Evolutionary conservation across 179 eudicot genomes (phyloP).

Genomic region (Pouteria campechiana): DNA sequence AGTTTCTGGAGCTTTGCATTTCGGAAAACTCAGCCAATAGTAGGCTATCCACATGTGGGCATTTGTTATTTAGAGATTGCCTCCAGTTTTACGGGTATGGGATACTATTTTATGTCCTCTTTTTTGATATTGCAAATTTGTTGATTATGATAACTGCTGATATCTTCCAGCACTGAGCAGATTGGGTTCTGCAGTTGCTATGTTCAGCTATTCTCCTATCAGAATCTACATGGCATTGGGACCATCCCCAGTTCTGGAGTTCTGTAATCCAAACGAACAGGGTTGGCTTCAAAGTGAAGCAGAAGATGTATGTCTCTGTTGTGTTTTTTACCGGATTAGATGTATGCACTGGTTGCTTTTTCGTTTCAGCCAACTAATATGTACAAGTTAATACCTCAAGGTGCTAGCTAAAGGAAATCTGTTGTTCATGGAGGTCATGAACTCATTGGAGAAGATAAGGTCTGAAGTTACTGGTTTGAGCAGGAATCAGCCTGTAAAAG

Average conservation of each 20-base stretch:
- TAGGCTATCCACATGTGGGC: slow-evolving; percentile 65
- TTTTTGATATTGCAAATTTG: too few relatives aligned
- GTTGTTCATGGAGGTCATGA: slow-evolving; percentile 48
- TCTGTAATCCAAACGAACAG: slow-evolving; percentile 28
- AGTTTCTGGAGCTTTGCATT: slow-evolving; percentile 90
- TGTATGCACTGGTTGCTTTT: too few relatives aligned
- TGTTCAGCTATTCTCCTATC: slow-evolving; percentile 73
- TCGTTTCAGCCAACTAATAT: too few relatives aligned
- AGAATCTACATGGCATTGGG: slow-evolving; percentile 56
- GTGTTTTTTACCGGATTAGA: too few relatives aligned
- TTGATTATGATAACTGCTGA: too few relatives aligned
- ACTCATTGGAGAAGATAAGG: slow-evolving; percentile 37
- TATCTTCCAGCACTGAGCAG: slow-evolving; percentile 30
- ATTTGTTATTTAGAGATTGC: slow-evolving; percentile 77
- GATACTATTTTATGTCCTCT: too few relatives aligned
- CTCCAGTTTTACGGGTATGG: slow-evolving; percentile 89
- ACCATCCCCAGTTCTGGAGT: slow-evolving; percentile 64
- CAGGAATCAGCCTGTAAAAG: slow-evolving; percentile 38
- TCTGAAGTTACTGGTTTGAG: slow-evolving; percentile 28
- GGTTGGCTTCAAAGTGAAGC: slow-evolving; percentile 50
- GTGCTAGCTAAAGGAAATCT: slow-evolving; percentile 43
- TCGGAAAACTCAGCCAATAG: slow-evolving; percentile 58
- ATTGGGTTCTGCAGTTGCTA: slow-evolving; percentile 82
- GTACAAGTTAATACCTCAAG: slow-evolving; percentile 15
- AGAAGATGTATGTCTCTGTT: slow-evolving; percentile 50